Evolutionary conservation across 495 filamentous ascomycete genomes (phyloP).

Genomic region (Neurospora tetraspora): DNA sequence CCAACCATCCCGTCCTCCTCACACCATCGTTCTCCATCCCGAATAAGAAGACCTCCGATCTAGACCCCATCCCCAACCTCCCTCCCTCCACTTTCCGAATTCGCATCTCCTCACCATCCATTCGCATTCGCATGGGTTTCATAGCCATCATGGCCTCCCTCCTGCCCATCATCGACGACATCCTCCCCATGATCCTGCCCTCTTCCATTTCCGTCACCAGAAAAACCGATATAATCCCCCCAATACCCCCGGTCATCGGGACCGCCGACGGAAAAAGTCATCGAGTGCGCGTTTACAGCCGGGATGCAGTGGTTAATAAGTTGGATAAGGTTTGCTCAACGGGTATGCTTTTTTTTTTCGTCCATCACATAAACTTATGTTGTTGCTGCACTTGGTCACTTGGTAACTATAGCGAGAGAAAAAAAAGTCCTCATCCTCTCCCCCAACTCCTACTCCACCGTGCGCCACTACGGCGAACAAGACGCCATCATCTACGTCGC

Average conservation of each 20-base stretch:
- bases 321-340: conserved; percentile 48
- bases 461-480: conserved; percentile 42
- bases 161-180: conserved; percentile 38
- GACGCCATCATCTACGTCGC: conserved; percentile 38
- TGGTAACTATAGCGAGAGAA: not conserved
- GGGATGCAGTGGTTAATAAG: conserved; percentile 48
- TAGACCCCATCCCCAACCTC: not conserved
- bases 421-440: conserved; percentile 35
- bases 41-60: not conserved
- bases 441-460: conserved; percentile 28
- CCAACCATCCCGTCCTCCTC: too few species aligned
- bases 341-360: conserved; percentile 20
- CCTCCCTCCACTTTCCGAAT: not conserved
- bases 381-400: too few species aligned
- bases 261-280: conserved; percentile 3
- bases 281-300: conserved; percentile 41
- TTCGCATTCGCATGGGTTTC: not conserved
- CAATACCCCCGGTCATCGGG: conserved; percentile 13
- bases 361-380: not conserved
- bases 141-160: conserved; percentile 31
- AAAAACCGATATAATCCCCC: conserved; percentile 29
- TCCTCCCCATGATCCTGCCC: conserved; percentile 41
- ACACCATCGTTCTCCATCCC: not conserved
- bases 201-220: conserved; percentile 35
- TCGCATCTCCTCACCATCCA: not conserved